Conservation (phyloP, 768 basidiomycete genomes). For the Leucocoprinus leucothites region DNA sequence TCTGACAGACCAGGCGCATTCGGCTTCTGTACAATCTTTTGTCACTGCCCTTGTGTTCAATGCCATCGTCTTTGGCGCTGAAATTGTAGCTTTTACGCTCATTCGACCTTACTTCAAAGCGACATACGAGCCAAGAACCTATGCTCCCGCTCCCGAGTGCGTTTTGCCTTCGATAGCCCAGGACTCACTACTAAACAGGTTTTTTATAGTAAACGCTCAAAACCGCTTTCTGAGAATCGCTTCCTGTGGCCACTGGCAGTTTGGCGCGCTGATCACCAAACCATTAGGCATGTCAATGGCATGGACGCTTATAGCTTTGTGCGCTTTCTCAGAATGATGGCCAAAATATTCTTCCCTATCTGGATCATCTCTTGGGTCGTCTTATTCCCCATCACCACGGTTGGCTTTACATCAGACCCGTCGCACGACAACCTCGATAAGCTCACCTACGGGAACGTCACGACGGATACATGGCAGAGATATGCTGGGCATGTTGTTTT, state of each 20-base stretch:
- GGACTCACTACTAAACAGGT: background rate
- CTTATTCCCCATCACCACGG: conserved; percentile 72
- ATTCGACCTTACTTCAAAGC: conserved; percentile 81
- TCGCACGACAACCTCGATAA: conserved; percentile 56
- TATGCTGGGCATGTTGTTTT: conserved; percentile 79
- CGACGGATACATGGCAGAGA: conserved; percentile 43
- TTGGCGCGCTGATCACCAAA: conserved; percentile 56
- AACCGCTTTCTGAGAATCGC: conserved; percentile 44
- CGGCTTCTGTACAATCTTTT: conserved; percentile 77
- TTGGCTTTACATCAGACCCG: conserved; percentile 38
- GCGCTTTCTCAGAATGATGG: conserved; percentile 84
- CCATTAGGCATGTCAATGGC: conserved; percentile 68
- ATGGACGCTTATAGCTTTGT: conserved; percentile 94
- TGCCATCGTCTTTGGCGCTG: conserved; percentile 61
- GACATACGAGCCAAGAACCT: conserved; percentile 88
- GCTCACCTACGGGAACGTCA: conserved; percentile 83
- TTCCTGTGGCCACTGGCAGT: conserved; percentile 69
- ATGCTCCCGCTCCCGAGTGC: conserved; percentile 44
- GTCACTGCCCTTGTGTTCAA: conserved; percentile 86
- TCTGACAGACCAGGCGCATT: conserved; percentile 33
- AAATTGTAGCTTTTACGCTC: conserved; percentile 78
- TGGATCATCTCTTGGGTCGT: conserved; percentile 89
- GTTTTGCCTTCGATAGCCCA: conserved; percentile 15
- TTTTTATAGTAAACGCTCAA: conserved; percentile 51
- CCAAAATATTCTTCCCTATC: conserved; percentile 80